Evolutionary conservation across 2,329 filamentous ascomycete genomes (phyloP).

Genomic region (Alternaria novae-zelandiae): DNA sequence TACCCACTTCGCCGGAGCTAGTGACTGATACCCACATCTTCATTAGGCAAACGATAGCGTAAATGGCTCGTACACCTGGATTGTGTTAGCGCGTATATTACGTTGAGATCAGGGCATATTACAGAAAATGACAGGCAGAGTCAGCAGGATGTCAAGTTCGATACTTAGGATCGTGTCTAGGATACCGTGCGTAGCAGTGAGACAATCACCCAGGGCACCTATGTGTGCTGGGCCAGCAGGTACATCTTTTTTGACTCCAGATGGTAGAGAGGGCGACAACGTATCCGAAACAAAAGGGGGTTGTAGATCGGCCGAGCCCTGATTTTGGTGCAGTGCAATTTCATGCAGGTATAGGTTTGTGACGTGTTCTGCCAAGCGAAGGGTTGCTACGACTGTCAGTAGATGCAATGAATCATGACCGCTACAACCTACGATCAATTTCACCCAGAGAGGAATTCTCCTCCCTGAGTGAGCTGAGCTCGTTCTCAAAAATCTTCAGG

Average conservation of each 20-base stretch:
- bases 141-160: conserved; percentile 52
- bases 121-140: conserved; percentile 56
- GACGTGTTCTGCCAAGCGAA: conserved; percentile 56
- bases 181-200: conserved; percentile 55
- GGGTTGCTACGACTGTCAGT: conserved; percentile 37
- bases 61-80: conserved; percentile 60
- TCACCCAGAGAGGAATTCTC: conserved; percentile 49
- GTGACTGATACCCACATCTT: conserved; percentile 65
- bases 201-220: conserved; percentile 55
- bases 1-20: conserved; percentile 57
- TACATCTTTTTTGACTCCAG: conserved; percentile 47
- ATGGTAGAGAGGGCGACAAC: conserved; percentile 46
- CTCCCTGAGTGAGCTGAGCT: conserved; percentile 49
- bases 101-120: conserved; percentile 11
- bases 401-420: background rate
- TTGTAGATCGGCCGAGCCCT: conserved; percentile 52
- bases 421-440: conserved; percentile 38
- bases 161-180: conserved; percentile 58
- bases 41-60: conserved; percentile 64
- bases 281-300: conserved; percentile 53
- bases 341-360: conserved; percentile 59
- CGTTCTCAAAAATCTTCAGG: conserved; percentile 61
- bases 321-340: conserved; percentile 56
- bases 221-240: conserved; percentile 56
- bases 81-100: conserved; percentile 20